These are phyloP conservation scores for Phaffia australis DNA, from an alignment of 768 basidiomycete species.

Conservation along the genomic window DNA sequence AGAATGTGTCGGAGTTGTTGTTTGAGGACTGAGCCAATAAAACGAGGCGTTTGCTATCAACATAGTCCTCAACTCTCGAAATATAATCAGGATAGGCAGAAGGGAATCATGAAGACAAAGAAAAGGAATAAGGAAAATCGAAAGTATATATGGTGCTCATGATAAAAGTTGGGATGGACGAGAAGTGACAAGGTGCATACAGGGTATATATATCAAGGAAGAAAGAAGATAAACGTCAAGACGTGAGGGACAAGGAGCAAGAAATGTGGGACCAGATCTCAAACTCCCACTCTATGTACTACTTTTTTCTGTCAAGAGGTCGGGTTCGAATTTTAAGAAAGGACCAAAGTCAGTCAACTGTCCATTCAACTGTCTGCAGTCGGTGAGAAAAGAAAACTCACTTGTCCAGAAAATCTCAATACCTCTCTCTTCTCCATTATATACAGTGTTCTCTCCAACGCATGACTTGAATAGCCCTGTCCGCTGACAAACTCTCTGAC, in stretches of 20 bases:
- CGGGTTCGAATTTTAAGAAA: constrained; percentile 15
- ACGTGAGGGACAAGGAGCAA: background rate
- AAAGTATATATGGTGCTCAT: too few relatives aligned
- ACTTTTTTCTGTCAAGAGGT: constrained; percentile 46
- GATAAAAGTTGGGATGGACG: too few relatives aligned
- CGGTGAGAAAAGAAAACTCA: constrained; percentile 15
- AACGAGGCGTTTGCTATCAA: too few relatives aligned
- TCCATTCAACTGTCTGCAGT: background rate
- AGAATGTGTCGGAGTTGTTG: constrained; percentile 13
- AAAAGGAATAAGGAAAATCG: too few relatives aligned
- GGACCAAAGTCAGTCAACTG: background rate
- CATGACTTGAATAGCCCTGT: constrained; percentile 74
- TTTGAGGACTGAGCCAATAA: background rate
- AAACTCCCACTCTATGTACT: constrained; percentile 42
- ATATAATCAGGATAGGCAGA: too few relatives aligned
- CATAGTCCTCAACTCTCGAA: too few relatives aligned
- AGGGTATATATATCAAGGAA: too few relatives aligned
- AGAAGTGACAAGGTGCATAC: too few relatives aligned
- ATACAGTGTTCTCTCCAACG: constrained; percentile 80
- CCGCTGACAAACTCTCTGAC: constrained; percentile 86
- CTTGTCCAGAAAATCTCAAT: constrained; percentile 74
- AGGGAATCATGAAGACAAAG: too few relatives aligned
- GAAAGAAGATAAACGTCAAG: background rate
- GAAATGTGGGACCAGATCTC: background rate
- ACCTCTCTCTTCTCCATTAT: constrained; percentile 91